Conservation (phyloP, 2,329 filamentous ascomycete species). For the Colletotrichum higginsianum region DNA sequence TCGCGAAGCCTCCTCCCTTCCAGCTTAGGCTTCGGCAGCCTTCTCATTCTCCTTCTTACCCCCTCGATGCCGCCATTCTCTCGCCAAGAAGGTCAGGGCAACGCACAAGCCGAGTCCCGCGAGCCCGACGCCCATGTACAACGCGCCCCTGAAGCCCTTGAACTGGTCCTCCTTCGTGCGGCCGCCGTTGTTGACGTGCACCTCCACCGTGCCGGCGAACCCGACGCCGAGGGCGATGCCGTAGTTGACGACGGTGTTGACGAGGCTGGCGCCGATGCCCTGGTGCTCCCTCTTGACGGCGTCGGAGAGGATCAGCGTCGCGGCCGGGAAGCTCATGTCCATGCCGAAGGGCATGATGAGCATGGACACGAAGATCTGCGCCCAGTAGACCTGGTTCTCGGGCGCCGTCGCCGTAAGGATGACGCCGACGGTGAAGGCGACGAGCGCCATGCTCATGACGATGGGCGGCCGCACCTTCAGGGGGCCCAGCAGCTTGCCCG, state of each 20-base stretch:
- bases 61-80: conserved; percentile 35
- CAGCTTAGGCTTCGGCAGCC: conserved; percentile 15
- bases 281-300: conserved; percentile 61
- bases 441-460: conserved; percentile 62
- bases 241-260: conserved; percentile 79
- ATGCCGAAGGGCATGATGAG: conserved; percentile 74
- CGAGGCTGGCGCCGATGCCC: conserved; percentile 66
- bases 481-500: conserved; percentile 59
- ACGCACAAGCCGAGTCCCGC: conserved; percentile 29
- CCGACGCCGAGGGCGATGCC: conserved; percentile 76
- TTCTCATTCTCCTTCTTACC: neutral
- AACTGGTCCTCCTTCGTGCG: conserved; percentile 47
- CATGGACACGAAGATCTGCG: conserved; percentile 71
- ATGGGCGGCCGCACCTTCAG: conserved; percentile 53
- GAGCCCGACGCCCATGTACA: conserved; percentile 60
- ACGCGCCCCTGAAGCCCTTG: conserved; percentile 54
- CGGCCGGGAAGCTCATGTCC: conserved; percentile 77
- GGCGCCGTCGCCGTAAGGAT: conserved; percentile 64
- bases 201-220: conserved; percentile 75
- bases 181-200: conserved; percentile 49
- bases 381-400: conserved; percentile 74
- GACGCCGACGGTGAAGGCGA: conserved; percentile 60
- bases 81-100: conserved; percentile 28
- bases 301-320: conserved; percentile 72
- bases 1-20: neutral